Evolutionary conservation across 306 rosid species (phyloP), one percentile per base, ranked within the genome.

Genomic region (Ormosia emarginata): DNA sequence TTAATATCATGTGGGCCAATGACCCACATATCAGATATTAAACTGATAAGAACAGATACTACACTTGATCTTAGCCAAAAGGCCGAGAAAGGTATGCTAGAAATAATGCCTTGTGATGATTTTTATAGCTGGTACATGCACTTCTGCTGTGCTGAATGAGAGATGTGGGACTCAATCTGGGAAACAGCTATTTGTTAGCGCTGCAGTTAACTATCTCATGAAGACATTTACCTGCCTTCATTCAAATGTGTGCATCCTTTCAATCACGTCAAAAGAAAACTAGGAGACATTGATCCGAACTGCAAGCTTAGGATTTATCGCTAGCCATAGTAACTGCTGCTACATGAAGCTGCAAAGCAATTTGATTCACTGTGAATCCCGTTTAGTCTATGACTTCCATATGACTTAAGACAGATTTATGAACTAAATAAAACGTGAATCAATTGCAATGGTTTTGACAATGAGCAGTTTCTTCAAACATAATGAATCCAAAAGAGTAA

Each of bases 41-140:
- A 71, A 71, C 63, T 41, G 72, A 66, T 66, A 40, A 66, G 50
- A 66, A 66, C 50, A 66, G 50, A 68, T 68, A 68, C 74, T 71
- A 70, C 61, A 70, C 61, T 70, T 47, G 75, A 70, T 70, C 75
- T 29, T 70, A 70, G 75, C 75, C 58, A 30, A 70, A 47, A 70
- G 75, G 61, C 75, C 59, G 75, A 70, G 59, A 70, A 70, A 70
- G 29, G 59, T 47, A 47, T 47, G 30, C 13, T 30, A 6, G 0
- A n/a, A n/a, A n/a, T n/a, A n/a, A 0, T 0, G 6, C 0, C 8
- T 49, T 3, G 0, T 5, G 2, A 47, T 47, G 14, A 7, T 1
- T 43, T 68, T 68, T 68, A 49, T 30, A 32, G 6, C 2, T 12
- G 61, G 4, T 7, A 4, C 12, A 5, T 32, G 40, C 59, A 29